Evolutionary conservation across 345 rosid genomes (phyloP).

Genomic region (Brassica cretica): DNA sequence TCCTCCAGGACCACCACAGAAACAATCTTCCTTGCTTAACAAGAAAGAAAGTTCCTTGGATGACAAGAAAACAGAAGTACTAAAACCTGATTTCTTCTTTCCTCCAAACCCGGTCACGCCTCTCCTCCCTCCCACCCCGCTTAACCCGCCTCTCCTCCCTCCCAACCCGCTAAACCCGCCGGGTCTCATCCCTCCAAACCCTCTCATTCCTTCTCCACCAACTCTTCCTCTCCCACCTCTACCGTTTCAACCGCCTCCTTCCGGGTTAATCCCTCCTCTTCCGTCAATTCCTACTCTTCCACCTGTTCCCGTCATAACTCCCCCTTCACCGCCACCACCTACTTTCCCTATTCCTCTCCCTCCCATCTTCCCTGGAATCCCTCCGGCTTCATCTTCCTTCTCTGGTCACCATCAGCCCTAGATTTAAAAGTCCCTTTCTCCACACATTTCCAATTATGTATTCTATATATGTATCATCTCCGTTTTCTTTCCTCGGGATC

Average conservation of each 20-base stretch:
- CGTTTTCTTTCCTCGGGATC: not conserved
- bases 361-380: conserved; percentile 42
- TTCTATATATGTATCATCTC: conserved; percentile 20
- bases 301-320: conserved; percentile 29
- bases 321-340: conserved; percentile 44
- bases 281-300: conserved; percentile 40
- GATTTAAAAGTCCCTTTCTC: not conserved
- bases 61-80: conserved; percentile 29
- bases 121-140: conserved; percentile 37
- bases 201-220: conserved; percentile 52
- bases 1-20: conserved; percentile 24
- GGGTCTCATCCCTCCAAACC: conserved; percentile 36
- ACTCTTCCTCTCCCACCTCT: conserved; percentile 44
- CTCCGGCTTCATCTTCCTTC: conserved; percentile 48
- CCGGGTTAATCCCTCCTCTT: conserved; percentile 37
- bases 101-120: conserved; percentile 37
- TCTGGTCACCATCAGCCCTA: conserved; percentile 32
- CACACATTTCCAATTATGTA: conserved; percentile 7
- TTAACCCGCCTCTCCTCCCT: conserved; percentile 33
- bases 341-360: conserved; percentile 27
- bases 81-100: conserved; percentile 28
- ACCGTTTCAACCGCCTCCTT: conserved; percentile 43
- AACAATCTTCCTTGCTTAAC: conserved; percentile 9
- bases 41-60: conserved; percentile 28
- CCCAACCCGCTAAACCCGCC: conserved; percentile 38